Base-by-base conservation (phyloP, 495 filamentous ascomycete genomes). In the Lasiosphaeria hispida region DNA sequence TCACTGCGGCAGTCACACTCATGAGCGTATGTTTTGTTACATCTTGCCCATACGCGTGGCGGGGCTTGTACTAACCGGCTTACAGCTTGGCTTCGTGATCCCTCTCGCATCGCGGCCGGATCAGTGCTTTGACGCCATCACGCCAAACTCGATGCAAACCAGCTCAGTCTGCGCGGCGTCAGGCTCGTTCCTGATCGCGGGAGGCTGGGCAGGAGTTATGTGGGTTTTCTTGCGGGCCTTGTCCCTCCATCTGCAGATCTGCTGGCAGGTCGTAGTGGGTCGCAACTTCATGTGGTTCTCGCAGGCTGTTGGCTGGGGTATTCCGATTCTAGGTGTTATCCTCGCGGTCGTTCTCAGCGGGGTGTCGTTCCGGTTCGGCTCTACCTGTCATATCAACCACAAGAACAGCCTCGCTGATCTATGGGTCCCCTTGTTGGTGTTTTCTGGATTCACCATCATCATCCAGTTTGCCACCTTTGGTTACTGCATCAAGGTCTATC, bases 241-340 rank as follows among this genome's bases (percentile, higher is more conserved):
- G 41, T 96, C 92, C 14, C 87, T 98, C 54, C 94, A 98, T 70
- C 83, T 98, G 10, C 95, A 97, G 73, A 96, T 98, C 44, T 96
- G 91, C 77, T 98, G 95, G 95, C 90, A 97, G 68, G 77, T 95
- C 15, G 84, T 93, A 5, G 86, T 95, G 7, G 95, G 94, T 3
- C 81, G 83, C 15, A 91, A 85, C 59, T 97, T 96, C 73, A 97
- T 97, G 85, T 91, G 89, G 82, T 81, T 80, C 59, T 85, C 95
- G 10, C 85, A 96, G 63, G 75, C 83, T 7, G 74, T 83, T 43
- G 94, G 95, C 58, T 96, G 92, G 87, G 91, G 85, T 8, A 77
- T 97, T 41, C 90, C 92, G 2, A 80, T 84, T 34, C 68, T 90
- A 19, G 87, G 89, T 42, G 78, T 92, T 19, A 77, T 86, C 1